A percentile compares a stretch with the other conserved stretches of the same genome.
These are phyloP conservation scores for Hemileccinum impolitum DNA, from an alignment of 768 basidiomycete genomes.

Conservation along the genomic window DNA sequence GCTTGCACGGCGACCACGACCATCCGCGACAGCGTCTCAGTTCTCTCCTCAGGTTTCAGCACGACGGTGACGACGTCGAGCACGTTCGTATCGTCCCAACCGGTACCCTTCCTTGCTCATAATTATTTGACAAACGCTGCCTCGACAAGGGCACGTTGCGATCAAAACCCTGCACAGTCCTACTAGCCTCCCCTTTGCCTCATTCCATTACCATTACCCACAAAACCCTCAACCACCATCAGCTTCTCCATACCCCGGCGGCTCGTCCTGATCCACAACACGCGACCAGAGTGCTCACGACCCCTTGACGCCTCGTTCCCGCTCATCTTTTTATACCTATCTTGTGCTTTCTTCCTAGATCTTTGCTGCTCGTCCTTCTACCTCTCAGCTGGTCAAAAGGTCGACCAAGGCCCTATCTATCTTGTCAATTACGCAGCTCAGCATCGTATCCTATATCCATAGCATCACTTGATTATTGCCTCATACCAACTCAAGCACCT, in stretches of 20 bases:
- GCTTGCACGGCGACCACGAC: constrained; percentile 18
- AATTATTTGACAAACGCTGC: constrained; percentile 48
- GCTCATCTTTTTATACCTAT: constrained; percentile 54
- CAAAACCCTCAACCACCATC: constrained; percentile 39
- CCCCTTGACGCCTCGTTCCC: constrained; percentile 46
- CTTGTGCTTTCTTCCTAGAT: constrained; percentile 39
- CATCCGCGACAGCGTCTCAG: constrained; percentile 6
- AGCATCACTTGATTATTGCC: constrained; percentile 47
- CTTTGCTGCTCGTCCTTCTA: constrained; percentile 37
- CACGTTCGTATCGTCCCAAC: constrained; percentile 21
- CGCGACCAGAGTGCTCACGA: constrained; percentile 52
- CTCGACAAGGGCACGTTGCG: constrained; percentile 70
- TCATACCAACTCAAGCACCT: constrained; percentile 41
- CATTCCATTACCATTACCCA: constrained; percentile 41
- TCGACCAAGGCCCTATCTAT: constrained; percentile 38
- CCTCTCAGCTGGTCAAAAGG: constrained; percentile 35
- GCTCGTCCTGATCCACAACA: constrained; percentile 34
- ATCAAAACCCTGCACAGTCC: constrained; percentile 61
- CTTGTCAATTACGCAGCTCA: constrained; percentile 37
- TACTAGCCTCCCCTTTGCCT: constrained; percentile 58
- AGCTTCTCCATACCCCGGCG: constrained; percentile 24
- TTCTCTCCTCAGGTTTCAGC: constrained; percentile 8
- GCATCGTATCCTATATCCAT: constrained; percentile 40
- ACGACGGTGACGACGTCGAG: constrained; percentile 16
- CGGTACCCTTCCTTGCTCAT: constrained; percentile 25